Evolutionary conservation across 257 asterid species (phyloP), one percentile per base, ranked within the genome.

Genomic region (Solanum clarkiae): DNA sequence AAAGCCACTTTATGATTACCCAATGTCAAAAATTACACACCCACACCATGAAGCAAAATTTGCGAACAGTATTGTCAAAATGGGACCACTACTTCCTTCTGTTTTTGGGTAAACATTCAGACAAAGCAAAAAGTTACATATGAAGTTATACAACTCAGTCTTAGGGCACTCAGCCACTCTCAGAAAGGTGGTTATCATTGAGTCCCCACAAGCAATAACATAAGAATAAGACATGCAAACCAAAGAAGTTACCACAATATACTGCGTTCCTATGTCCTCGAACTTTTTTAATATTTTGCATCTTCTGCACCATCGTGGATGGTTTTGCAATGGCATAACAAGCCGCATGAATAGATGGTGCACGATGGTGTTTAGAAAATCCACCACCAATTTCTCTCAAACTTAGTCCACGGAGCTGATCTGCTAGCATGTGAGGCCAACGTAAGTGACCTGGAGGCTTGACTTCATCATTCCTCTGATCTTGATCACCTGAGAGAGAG

Each of bases 341-440:
- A 75, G 98, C 98, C 45, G 97, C 98, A 84, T 95, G 98, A 82
- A 86, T 88, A 66, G 97, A 96, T 63, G 99, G 95, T 14, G 97
- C 95, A 65, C 99, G 98, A 80, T 96, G 99, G 90, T 96, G 99
- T 86, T 97, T 92, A 66, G 94, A 68, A 87, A 96, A 96, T 56
- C 99, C 99, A 90, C 99, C 98, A 79, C 98, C 97, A 87, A 96
- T 92, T 90, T 96, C 98, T 87, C 99, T 93, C 86, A 96, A 91
- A 89, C 95, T 88, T 88, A 95, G 87, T 36, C 97, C 98, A 85
- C 92, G 98, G 86, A 95, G 95, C 88, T 94, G 98, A 90, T 95
- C 98, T 24, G 97, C 98, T 71, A 77, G 87, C 92, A 89, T 91
- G 92, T 96, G 98, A 84, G 99, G 99, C 98, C 98, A 96, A 81